Evolutionary conservation across 2,329 filamentous ascomycete genomes (phyloP), one percentile per base, ranked within the genome.

Genomic region (Botryotinia convoluta): DNA sequence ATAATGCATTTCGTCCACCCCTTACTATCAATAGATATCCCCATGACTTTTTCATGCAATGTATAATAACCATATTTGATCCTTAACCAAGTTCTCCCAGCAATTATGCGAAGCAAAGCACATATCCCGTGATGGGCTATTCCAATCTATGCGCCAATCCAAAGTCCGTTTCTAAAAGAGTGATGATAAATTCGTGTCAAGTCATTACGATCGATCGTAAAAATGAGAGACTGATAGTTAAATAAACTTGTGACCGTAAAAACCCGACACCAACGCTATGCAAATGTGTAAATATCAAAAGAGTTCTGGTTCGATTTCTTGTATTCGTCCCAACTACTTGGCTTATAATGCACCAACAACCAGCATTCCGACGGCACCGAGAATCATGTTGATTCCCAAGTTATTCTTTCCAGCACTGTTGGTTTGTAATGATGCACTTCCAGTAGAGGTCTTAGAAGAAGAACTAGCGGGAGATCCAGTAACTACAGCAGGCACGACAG

Each of bases 351-450:
- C 74, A 63, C 73, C 77, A 16, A 75, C 72, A 42, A 76, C 75
- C 32, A 69, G 71, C 59, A 77, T 74, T 7, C 77, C 77, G 37
- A 79, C 32, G 12, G 73, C 78, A 72, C 77, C 77, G 3, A 79
- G n/a, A 29, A 79, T 32, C 45, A 76, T 74, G 26, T 72, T 77
- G 45, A 78, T 45, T 4, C 74, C 77, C 29, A 75, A 16, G 32
- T 35, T 57, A 35, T 75, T 76, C 18, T 64, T 73, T 35, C 54
- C 69, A 42, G 75, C 78, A 26, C 60, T 74, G 42, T 76, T 75
- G 44, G 77, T 78, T 73, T 80, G 79, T 18, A 79, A 68, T 45
- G 79, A 77, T 51, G 77, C 77, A 9, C 64, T 73, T 54, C 70
- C 70, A 37, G 71, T 77, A 16, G 74, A 75, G 14, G 69, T 77